Conservation (phyloP, 1,284 basidiomycete species). For the Moesziomyces sp. region DNA sequence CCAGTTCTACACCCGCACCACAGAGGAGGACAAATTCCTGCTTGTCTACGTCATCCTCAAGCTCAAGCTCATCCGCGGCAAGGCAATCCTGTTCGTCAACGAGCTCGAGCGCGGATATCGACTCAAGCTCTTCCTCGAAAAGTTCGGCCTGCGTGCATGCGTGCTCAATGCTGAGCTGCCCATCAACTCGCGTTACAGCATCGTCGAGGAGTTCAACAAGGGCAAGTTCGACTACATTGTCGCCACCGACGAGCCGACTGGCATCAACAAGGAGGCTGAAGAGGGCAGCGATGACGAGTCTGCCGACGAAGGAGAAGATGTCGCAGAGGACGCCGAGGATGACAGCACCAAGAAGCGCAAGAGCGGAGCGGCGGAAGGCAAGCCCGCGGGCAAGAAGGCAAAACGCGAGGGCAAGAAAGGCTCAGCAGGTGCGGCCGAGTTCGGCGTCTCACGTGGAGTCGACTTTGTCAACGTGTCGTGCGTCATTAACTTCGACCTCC, state of each 20-base stretch:
- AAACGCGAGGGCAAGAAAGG: conserved; percentile 12
- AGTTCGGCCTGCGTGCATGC: conserved; percentile 95
- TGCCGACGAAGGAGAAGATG: conserved; percentile 8
- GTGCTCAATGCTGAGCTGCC: conserved; percentile 97
- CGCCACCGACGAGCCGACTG: conserved; percentile 84
- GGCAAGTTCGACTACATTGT: conserved; percentile 99
- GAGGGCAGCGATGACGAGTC: conserved; percentile 4
- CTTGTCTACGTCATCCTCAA: conserved; percentile 94
- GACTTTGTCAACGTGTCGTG: conserved; percentile 98
- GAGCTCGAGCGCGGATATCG: conserved; percentile 94
- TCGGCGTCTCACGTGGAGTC: conserved; percentile 93
- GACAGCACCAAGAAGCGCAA: conserved; percentile 33
- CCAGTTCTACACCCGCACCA: conserved; percentile 68
- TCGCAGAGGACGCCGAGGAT: conserved; percentile 4
- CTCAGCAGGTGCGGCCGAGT: conserved; percentile 71
- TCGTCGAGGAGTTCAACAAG: conserved; percentile 98
- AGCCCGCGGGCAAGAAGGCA: background rate
- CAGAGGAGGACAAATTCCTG: conserved; percentile 95
- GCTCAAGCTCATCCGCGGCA: conserved; percentile 91
- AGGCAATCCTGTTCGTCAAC: conserved; percentile 97
- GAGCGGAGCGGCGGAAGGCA: background rate
- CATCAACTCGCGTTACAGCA: conserved; percentile 93
- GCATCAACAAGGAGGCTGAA: conserved; percentile 33
- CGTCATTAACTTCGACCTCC: conserved; percentile 98
- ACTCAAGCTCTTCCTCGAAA: conserved; percentile 94